Base-by-base conservation (phyloP, 208 protist genomes). In the Acanthamoeba rhysodes region DNA sequence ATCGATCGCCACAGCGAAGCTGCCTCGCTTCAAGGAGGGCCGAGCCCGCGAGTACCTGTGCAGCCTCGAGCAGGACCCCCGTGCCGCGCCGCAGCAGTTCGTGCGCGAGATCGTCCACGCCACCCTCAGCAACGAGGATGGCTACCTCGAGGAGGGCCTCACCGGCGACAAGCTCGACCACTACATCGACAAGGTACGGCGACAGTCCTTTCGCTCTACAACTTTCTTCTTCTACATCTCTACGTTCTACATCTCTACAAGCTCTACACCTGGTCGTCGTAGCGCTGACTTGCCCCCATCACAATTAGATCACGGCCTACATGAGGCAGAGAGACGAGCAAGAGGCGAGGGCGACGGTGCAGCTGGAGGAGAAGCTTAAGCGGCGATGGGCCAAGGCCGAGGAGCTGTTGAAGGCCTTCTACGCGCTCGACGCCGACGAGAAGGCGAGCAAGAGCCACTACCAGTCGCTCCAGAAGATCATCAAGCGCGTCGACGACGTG, bases 311-410 rank as follows among this genome's bases (percentile, higher is more conserved):
- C 27, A 32, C 27, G 22, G 16, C 62, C 62, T 68, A 68, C 24
- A 68, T 68, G 62, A 68, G 24, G 6, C 62, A 68, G 8, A 68
- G 62, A 29, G 62, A 68, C 16, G 74, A 82, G 74, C 74, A 50
- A n/a, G 41, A 50, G 74, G 74, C 32, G 2, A 10, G 32, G 29
- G 74, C 32, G 29, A 82, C 74, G 74, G 37, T 24, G 32, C 74
- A 82, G 74, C 74, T 82, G 29, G 74, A 82, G 74, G 74, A 82
- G 74, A 82, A 50, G 74, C 41, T 82, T 20, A 82, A 50, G 74
- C 74, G 41, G 10, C 74, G 41, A 82, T 41, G 32, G 37, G 37
- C 16, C 37, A 82, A 50, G 32, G n/a, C 41, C 24, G 41, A 82
- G 20, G 24, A 82, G 74, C 74, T 82, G 74, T 16, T 82, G 74